Evolutionary conservation across 139 green algal species (phyloP), one percentile per base, ranked within the genome.

Genomic region (Choricystis sp.): DNA sequence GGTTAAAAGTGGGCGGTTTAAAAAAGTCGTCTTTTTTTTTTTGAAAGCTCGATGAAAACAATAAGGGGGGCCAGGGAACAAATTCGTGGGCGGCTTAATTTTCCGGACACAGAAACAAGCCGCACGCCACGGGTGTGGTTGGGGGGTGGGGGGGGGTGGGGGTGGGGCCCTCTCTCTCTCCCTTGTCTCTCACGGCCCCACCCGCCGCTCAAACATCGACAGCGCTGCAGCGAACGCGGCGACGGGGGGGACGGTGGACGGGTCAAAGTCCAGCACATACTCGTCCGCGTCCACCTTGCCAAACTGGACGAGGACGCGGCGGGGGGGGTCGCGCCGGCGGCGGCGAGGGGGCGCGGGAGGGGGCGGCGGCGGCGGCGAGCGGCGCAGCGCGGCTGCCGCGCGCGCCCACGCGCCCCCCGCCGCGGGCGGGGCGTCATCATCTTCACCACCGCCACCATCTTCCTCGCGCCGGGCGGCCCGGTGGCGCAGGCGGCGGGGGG

Each of bases 231-330:
- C 40, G 40, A 52, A 52, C 40, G 40, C 40, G 9, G 40, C 40
- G 9, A 16, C 40, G 9, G 40, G 9, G 40, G 9, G 16, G 9
- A 52, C 40, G 9, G 9, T 9, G 40, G 9, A 9, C 40, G 77
- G 75, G 31, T 82, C 77, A 75, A 89, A 98, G 77, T 98, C 92
- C 76, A 97, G 89, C 1, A 92, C 97, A 85, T 95, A 98, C 16
- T 72, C 75, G 66, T 94, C 80, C 26, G 84, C 71, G 20, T 81
- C 85, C 27, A 85, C 70, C 81, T 95, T 96, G 63, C 90, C 90
- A 85, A 97, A 97, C 78, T 97, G 89, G 61, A 94, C 75, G 25
- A 92, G 70, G 0, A 94, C 75, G 22, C 82, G 76, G 61, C 86
- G 77, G 19, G 78, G 67, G 30, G 85, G 69, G 56, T 80, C 72